Evolutionary conservation across 139 green algal species (phyloP), one percentile per base, ranked within the genome.

Genomic region (Zygnema circumcarinatum): DNA sequence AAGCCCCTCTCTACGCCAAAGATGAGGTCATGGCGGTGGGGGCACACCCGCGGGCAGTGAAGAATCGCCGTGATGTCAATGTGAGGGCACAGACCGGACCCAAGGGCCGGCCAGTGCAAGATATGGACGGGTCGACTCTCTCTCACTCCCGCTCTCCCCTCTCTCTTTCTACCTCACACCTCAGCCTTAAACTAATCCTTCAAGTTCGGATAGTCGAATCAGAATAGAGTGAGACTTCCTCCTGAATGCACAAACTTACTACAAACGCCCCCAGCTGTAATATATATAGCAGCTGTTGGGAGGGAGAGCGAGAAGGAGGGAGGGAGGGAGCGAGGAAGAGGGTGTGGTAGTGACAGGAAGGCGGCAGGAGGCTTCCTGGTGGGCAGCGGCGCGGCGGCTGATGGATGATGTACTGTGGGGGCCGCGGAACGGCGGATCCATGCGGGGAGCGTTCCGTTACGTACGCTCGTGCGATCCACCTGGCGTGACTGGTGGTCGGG

Each of bases 1-100:
- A 32, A 2, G 33, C 31, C 74, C 47, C 74, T 31, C 42, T n/a
- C 31, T n/a, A 62, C 31, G 29, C 16, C 31, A 32, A 40, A 25
- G 74, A 31, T 38, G 41, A 29, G 33, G 76, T 84, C 32, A 76
- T 21, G 22, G 35, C 39, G 36, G 69, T 31, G 47, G 38, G 33
- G 76, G 32, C 32, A 35, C 31, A 35, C 38, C 76, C 21, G 68
- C 25, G 22, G 33, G 29, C 67, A 56, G 52, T 38, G 81, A 35
- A 38, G 73, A 69, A 35, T 83, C 83, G 81, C 67, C 81, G 36
- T 78, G 69, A 56, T 47, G 39, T 73, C 81, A 87, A 82, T 86
- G 69, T 86, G 68, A 29, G 47, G 0, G 81, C 81, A 82, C 73
- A 47, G 68, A 87, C 81, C 81, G 83, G 81, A 41, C 81, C 81